phyloP scores from a whole-genome alignment of 2,329 filamentous ascomycete genomes.

The Botryotinia globosa region DNA sequence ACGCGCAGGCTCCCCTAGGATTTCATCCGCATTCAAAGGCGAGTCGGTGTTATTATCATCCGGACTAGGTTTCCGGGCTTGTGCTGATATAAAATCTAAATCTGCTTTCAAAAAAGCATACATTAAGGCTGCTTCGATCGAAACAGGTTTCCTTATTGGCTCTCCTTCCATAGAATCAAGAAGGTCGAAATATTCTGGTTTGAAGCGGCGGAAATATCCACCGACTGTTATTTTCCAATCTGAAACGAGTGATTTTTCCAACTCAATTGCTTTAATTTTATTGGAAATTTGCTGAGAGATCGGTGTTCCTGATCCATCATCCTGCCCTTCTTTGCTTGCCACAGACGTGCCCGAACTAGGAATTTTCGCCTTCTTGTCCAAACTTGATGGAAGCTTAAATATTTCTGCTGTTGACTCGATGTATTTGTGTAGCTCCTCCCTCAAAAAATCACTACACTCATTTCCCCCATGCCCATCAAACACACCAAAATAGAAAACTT shows the following conservation, averaged over 20 bases:
- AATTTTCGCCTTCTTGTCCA: conserved; percentile 53
- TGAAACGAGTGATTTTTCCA: conserved; percentile 69
- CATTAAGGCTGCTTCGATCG: conserved; percentile 74
- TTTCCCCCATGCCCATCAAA: conserved; percentile 94
- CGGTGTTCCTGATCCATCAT: conserved; percentile 45
- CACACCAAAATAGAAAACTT: conserved; percentile 95
- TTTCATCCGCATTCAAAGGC: conserved; percentile 81
- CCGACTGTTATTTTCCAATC: conserved; percentile 84
- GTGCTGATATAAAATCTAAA: conserved; percentile 87
- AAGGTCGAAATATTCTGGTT: conserved; percentile 69
- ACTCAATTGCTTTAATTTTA: conserved; percentile 58
- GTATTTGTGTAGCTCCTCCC: conserved; percentile 81
- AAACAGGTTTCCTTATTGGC: conserved; percentile 44
- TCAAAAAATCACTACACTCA: conserved; percentile 83
- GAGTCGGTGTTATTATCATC: conserved; percentile 69
- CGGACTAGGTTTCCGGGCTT: conserved; percentile 75
- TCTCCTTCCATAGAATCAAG: conserved; percentile 37
- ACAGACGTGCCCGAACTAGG: conserved; percentile 50
- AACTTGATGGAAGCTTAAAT: conserved; percentile 76
- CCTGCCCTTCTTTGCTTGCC: conserved; percentile 50
- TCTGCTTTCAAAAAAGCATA: conserved; percentile 95
- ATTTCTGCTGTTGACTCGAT: conserved; percentile 75
- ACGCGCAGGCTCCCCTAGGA: conserved; percentile 64
- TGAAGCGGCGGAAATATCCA: conserved; percentile 91
- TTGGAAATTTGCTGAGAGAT: conserved; percentile 42